Conservation (phyloP, 2,329 filamentous ascomycete species). For the Calonectria fujianensis region DNA sequence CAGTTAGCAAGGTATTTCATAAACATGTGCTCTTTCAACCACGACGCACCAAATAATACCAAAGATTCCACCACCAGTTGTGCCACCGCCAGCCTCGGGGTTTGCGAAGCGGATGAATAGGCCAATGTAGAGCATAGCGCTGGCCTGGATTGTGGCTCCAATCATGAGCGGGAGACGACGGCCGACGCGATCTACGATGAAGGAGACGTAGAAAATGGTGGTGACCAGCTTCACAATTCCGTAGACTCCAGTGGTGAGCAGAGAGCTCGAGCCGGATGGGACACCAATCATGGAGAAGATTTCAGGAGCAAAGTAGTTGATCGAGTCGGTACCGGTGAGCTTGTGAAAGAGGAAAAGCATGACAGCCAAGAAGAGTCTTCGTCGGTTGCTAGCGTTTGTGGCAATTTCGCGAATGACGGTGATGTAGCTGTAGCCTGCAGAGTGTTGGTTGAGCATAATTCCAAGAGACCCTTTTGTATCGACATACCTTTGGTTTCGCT, state of each 20-base stretch:
- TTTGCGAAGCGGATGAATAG: conserved; percentile 51
- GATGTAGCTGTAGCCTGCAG: conserved; percentile 35
- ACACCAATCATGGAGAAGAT: conserved; percentile 50
- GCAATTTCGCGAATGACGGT: conserved; percentile 47
- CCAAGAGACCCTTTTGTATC: neutral
- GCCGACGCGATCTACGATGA: conserved; percentile 58
- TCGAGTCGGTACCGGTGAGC: conserved; percentile 45
- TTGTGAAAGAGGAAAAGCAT: conserved; percentile 48
- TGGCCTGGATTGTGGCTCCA: conserved; percentile 51
- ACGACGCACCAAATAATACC: conserved; percentile 23
- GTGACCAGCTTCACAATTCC: conserved; percentile 52
- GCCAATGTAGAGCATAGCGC: conserved; percentile 56
- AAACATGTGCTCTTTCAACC: neutral
- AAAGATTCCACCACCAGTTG: conserved; percentile 28
- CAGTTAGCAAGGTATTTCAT: neutral
- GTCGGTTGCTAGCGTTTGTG: conserved; percentile 48
- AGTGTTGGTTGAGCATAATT: conserved; percentile 6
- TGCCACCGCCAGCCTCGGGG: conserved; percentile 40
- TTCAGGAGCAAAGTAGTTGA: conserved; percentile 50
- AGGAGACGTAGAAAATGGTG: conserved; percentile 55
- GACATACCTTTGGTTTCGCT: conserved; percentile 25
- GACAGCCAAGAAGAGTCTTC: conserved; percentile 53
- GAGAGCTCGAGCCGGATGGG: conserved; percentile 43
- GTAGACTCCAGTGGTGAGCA: conserved; percentile 53
- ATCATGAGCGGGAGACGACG: conserved; percentile 54